These are phyloP conservation scores for Aspergillus awamori DNA, from an alignment of 2,329 filamentous ascomycete genomes.

Conservation along the genomic window DNA sequence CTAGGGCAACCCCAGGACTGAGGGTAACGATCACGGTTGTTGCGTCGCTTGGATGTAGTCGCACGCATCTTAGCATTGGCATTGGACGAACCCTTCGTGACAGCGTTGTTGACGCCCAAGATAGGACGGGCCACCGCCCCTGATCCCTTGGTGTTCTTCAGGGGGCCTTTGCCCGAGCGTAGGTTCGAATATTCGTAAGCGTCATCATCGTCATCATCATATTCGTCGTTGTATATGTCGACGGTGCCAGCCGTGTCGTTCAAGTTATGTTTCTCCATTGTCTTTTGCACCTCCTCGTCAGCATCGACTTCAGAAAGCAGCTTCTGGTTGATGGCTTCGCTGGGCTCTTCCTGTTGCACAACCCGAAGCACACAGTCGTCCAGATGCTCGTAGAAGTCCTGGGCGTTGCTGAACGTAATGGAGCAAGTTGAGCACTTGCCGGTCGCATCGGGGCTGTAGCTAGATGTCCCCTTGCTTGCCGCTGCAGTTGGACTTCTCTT, in stretches of 20 bases:
- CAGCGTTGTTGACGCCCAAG: conserved; percentile 50
- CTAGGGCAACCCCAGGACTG: conserved; percentile 90
- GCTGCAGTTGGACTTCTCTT: conserved; percentile 63
- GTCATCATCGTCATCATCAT: conserved; percentile 60
- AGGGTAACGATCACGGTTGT: conserved; percentile 91
- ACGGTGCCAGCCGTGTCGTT: conserved; percentile 52
- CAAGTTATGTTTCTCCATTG: conserved; percentile 61
- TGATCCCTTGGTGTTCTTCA: conserved; percentile 53
- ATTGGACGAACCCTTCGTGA: conserved; percentile 41
- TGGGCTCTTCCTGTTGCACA: conserved; percentile 62
- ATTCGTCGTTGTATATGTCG: conserved; percentile 54
- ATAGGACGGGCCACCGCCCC: conserved; percentile 55
- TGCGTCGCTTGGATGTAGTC: conserved; percentile 66
- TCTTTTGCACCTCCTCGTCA: conserved; percentile 60
- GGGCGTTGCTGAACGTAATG: conserved; percentile 78
- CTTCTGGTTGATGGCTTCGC: conserved; percentile 60
- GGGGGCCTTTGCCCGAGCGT: conserved; percentile 52
- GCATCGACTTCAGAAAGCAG: conserved; percentile 62
- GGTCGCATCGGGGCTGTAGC: conserved; percentile 74
- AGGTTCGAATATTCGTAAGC: conserved; percentile 50
- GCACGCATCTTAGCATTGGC: conserved; percentile 70
- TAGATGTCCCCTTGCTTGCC: conserved; percentile 65
- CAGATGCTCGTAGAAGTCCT: conserved; percentile 97
- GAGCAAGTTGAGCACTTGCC: conserved; percentile 93
- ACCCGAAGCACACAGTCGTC: conserved; percentile 70